Evolutionary conservation across 257 asterid genomes (phyloP).

Genomic region (Gynochthodes officinalis): DNA sequence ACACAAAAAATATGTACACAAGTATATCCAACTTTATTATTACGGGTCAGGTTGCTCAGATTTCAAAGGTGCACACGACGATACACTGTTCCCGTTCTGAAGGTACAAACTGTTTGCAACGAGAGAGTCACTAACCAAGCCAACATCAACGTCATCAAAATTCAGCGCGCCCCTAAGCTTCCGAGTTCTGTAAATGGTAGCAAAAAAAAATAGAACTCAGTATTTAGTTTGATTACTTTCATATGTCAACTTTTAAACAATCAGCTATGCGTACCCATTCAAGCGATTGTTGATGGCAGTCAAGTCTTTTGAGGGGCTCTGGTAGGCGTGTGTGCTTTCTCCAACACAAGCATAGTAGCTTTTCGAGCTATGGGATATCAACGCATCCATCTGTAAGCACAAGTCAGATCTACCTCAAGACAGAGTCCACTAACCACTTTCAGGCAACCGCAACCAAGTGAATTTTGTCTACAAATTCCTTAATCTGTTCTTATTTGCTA

Average conservation of each 20-base stretch:
- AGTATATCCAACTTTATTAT: slow-evolving; percentile 3
- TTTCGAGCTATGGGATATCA: slow-evolving; percentile 82
- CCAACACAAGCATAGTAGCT: slow-evolving; percentile 98
- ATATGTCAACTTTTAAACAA: neutral
- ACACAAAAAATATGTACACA: slow-evolving; percentile 39
- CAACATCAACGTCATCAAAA: slow-evolving; percentile 77
- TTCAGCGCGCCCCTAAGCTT: slow-evolving; percentile 69
- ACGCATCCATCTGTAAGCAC: slow-evolving; percentile 77
- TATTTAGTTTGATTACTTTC: neutral
- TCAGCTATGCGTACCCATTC: slow-evolving; percentile 55
- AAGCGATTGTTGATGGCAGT: slow-evolving; percentile 80
- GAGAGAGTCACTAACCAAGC: slow-evolving; percentile 82
- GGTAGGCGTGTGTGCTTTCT: slow-evolving; percentile 96
- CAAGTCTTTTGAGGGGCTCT: slow-evolving; percentile 97
- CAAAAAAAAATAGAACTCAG: neutral
- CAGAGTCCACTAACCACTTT: neutral
- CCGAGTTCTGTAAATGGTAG: slow-evolving; percentile 52
- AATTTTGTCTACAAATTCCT: neutral
- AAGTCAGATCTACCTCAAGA: slow-evolving; percentile 12
- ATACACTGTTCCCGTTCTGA: slow-evolving; percentile 50
- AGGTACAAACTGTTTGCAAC: slow-evolving; percentile 72
- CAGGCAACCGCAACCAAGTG: neutral
- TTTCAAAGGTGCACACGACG: slow-evolving; percentile 45
- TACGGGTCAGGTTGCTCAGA: slow-evolving; percentile 68
- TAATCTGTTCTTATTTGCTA: neutral